Evolutionary conservation across 2,329 filamentous ascomycete genomes (phyloP), one percentile per base, ranked within the genome.

Genomic region (Pseudonectria buxi): DNA sequence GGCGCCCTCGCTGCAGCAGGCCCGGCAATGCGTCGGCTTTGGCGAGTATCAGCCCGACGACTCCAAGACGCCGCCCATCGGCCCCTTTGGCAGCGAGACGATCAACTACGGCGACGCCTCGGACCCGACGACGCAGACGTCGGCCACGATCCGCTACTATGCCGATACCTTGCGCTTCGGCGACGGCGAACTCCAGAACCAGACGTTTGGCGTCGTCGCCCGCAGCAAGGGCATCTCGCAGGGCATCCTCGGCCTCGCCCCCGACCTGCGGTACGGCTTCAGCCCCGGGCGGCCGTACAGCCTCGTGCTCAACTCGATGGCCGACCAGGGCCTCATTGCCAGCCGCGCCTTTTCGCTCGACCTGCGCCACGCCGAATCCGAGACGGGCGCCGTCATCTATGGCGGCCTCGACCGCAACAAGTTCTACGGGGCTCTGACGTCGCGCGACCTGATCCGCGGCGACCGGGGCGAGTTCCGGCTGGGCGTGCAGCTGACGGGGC

Each of bases 371-470:
- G 45, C 61, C 27, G 64, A 63, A 10, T 54, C 60, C 10, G 46
- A 62, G 11, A 62, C 59, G 4, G 72, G 72, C 24, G 66, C 71
- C 33, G 49, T 76, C 38, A 71, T 73, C 34, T 74, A 74, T 39
- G 72, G 72, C 22, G 72, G 72, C 10, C 46, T 75, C 10, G 71
- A 76, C 40, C 66, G 61, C 13, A 70, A 60, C 49, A 74, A 72
- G 46, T 76, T 67, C 48, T 55, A 67, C 7, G 72, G 72, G 14
- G 46, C 48, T 7, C 56, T 76, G 7, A 57, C 61, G 35, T 59
- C 58, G 15, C 56, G 67, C 2, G 62, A 65, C 26, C 68, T 72
- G 13, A 55, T 71, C 22, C 49, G 55, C 4, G 64, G 62, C 10
- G 27, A 45, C 4, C 40, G 44, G n/a, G 57, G 58, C 33, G 60